Conservation (phyloP, 306 rosid genomes). For the Gynostemma pentaphyllum region DNA sequence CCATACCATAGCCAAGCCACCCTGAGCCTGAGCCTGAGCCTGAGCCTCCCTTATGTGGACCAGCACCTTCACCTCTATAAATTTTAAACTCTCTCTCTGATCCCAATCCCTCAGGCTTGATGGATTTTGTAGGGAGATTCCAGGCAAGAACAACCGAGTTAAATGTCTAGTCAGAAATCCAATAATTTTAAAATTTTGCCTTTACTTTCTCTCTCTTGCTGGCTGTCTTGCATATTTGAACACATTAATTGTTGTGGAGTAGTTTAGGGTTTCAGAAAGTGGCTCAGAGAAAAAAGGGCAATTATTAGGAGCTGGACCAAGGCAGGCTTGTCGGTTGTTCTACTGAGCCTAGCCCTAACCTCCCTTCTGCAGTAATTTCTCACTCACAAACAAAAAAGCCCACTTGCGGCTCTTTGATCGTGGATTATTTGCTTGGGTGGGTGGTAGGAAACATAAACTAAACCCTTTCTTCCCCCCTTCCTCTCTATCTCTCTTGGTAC, state of each 20-base stretch:
- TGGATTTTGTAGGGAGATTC: conserved; percentile 32
- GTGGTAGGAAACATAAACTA: conserved; percentile 55
- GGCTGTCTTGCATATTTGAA: conserved; percentile 15
- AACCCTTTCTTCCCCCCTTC: background rate
- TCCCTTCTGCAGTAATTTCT: conserved; percentile 6
- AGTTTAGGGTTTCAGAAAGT: conserved; percentile 35
- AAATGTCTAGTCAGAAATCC: conserved; percentile 9
- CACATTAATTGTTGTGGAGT: conserved; percentile 21
- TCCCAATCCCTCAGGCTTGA: too few species aligned
- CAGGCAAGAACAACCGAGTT: conserved; percentile 15
- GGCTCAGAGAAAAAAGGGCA: conserved; percentile 27
- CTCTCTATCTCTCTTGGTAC: too few species aligned
- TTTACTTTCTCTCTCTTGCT: background rate
- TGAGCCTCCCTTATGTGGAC: conserved; percentile 23
- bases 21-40: conserved; percentile 15
- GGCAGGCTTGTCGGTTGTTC: conserved; percentile 68
- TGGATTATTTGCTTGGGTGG: conserved; percentile 50
- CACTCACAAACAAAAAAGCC: too few species aligned
- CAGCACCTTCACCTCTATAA: conserved; percentile 31
- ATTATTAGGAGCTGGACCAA: conserved; percentile 63
- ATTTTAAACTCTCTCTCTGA: background rate
- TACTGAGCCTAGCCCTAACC: conserved; percentile 7
- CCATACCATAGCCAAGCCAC: too few species aligned
- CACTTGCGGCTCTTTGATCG: conserved; percentile 1
- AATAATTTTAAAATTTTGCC: background rate